Evolutionary conservation across 352 stramenopile genomes (phyloP), one percentile per base, ranked within the genome.

Genomic region (Blastocystis sp.): DNA sequence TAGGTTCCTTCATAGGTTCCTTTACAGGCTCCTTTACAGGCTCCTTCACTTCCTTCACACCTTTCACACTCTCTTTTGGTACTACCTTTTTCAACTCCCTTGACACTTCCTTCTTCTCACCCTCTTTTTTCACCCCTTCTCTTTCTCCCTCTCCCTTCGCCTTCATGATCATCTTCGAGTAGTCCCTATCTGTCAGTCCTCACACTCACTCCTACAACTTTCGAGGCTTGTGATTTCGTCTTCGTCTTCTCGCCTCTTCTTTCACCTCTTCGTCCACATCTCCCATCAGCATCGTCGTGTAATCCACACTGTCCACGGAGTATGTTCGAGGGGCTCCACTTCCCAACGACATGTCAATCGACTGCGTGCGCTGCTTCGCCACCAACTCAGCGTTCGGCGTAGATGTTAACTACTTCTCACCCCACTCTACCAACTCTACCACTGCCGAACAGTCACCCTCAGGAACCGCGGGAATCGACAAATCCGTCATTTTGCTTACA

Each of bases 211-310:
- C 70, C 30, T 34, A 81, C 70, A 81, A 41, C 54, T 64, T 81
- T 53, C 26, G 63, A 11, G 39, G 39, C 70, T 81, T 81, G 2
- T 53, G 43, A 24, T 81, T 62, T 8, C 55, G 26, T 78, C 76
- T 18, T 16, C 64, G 18, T 39, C 47, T 26, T 81, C 76, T 18
- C 39, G 39, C 76, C 53, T 88, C 59, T n/a, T 81, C 76, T n/a
- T 76, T 76, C 59, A 88, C 76, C 53, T 68, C 76, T 34, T 88
- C 76, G 26, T 73, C 54, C 37, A 70, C 47, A 39, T 88, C 64
- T 26, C 76, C 76, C 59, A 76, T 37, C 59, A 88, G 39, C 76
- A 88, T 88, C 39, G 59, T 76, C 47, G 76, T 88, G 24, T 88
- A 88, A 20, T 88, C 76, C 34, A 88, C 76, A 6, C 45, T 75